These are phyloP conservation scores for Metarhizium humberi DNA, from an alignment of 2,329 filamentous ascomycete genomes.

Conservation along the genomic window DNA sequence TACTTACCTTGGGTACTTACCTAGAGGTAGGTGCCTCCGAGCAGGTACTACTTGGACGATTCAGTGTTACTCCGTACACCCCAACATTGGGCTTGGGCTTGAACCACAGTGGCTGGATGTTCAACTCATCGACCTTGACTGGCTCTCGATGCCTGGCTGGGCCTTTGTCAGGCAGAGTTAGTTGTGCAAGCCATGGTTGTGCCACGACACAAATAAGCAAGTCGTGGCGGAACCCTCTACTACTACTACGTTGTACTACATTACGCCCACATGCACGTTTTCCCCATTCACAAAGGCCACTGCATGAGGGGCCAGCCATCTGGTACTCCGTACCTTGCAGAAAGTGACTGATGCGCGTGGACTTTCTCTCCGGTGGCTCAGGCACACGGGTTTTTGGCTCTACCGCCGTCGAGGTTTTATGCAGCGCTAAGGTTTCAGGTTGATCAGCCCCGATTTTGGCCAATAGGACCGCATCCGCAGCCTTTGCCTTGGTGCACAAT, in stretches of 20 bases:
- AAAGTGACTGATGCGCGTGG: not conserved
- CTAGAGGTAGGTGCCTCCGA: too few species aligned
- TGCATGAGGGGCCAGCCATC: not conserved
- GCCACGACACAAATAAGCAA: too few species aligned
- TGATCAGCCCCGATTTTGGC: constrained; percentile 8
- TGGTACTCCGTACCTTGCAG: not conserved
- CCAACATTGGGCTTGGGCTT: too few species aligned
- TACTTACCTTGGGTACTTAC: too few species aligned
- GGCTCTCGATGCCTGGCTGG: not conserved
- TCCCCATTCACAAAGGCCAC: not conserved
- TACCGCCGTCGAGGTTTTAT: constrained; percentile 15
- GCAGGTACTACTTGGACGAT: too few species aligned
- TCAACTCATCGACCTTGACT: not conserved
- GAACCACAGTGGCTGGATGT: not conserved
- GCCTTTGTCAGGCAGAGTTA: not conserved
- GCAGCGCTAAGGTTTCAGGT: constrained; percentile 28
- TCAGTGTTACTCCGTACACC: too few species aligned
- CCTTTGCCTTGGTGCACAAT: constrained; percentile 2
- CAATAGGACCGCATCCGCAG: constrained; percentile 21
- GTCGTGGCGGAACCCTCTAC: too few species aligned
- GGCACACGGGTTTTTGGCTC: not conserved
- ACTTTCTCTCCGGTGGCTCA: not conserved
- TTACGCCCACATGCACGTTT: not conserved
- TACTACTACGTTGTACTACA: too few species aligned
- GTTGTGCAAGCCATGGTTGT: not conserved